phyloP scores from a whole-genome alignment of 225 moss, liverwort and hornwort genomes.

The Pleurozium schreberi region DNA sequence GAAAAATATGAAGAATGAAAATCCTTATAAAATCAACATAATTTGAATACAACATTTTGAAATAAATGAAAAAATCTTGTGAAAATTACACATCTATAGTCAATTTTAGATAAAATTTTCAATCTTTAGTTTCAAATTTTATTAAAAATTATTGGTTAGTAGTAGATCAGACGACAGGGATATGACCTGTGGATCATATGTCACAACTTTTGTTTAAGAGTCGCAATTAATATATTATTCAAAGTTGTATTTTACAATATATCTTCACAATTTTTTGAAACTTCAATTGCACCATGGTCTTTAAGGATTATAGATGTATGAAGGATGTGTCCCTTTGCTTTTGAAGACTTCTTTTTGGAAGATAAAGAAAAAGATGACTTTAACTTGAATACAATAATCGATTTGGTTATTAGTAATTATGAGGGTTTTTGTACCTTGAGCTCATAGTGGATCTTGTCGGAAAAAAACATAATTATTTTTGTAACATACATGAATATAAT shows the following conservation, averaged over 20 bases:
- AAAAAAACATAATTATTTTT: not conserved
- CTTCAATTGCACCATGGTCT: not conserved
- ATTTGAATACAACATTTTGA: not conserved
- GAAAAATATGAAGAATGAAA: not conserved
- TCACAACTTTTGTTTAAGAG: not conserved
- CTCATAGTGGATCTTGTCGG: not conserved
- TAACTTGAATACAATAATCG: not conserved
- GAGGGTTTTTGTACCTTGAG: accelerated
- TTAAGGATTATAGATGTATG: not conserved
- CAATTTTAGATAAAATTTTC: not conserved
- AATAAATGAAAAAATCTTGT: not conserved
- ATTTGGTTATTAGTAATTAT: not conserved
- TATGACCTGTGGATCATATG: not conserved
- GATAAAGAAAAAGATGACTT: not conserved
- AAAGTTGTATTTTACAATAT: not conserved
- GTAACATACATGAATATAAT: not conserved
- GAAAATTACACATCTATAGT: not conserved
- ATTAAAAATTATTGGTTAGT: not conserved
- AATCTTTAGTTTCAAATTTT: not conserved
- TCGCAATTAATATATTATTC: not conserved
- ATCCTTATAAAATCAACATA: not conserved
- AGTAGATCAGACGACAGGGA: accelerated
- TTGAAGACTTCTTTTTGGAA: not conserved
- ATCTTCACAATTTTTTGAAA: not conserved
- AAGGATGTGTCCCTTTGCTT: not conserved